Conservation (phyloP, 331 rosid species). For the Acacia pycnantha region DNA sequence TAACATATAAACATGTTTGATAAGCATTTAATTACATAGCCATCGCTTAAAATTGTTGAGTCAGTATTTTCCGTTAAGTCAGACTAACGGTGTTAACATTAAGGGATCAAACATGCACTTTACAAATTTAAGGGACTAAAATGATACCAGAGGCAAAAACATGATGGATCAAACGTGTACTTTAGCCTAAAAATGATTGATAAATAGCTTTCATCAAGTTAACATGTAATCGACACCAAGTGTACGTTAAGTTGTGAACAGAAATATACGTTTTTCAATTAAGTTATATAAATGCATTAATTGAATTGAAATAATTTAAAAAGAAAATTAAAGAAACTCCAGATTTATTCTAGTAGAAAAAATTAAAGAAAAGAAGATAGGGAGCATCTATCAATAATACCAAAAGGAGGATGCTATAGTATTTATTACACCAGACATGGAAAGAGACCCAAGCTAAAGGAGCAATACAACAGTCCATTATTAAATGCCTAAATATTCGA, state of each 20-base stretch:
- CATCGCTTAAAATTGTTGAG: too few relatives aligned
- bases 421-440: constrained; percentile 42
- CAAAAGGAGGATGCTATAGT: constrained; percentile 24
- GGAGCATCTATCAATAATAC: constrained; percentile 11
- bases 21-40: too few relatives aligned
- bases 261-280: neutral
- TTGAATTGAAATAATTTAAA: neutral
- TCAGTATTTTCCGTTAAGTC: too few relatives aligned
- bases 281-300: neutral
- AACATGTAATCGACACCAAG: neutral
- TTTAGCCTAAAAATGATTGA: neutral
- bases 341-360: neutral
- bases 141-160: too few relatives aligned
- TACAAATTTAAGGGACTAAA: too few relatives aligned
- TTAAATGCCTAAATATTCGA: constrained; percentile 31
- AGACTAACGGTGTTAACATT: too few relatives aligned
- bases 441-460: constrained; percentile 42
- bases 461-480: constrained; percentile 31
- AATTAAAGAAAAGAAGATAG: neutral
- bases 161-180: too few relatives aligned
- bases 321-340: neutral
- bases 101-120: too few relatives aligned
- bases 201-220: neutral
- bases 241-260: neutral
- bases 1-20: too few relatives aligned